Evolutionary conservation across 139 green algal species (phyloP).

Genomic region (Micractinium sp.): DNA sequence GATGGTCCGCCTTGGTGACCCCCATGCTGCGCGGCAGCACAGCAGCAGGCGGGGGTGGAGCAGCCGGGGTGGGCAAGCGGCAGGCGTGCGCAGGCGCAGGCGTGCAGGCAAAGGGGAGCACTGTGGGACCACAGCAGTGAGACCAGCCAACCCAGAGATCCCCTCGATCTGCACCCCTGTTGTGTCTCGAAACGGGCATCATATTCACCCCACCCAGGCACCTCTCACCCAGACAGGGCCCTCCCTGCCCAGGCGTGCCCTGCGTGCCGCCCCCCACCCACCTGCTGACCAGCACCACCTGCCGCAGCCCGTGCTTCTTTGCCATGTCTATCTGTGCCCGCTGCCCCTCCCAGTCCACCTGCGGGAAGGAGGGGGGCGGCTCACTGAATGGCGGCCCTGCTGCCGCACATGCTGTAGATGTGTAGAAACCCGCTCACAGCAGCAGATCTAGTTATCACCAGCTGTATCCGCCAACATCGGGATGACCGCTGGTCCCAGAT

Average conservation of each 20-base stretch:
- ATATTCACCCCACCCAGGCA: not conserved
- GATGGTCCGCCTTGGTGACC: conserved; percentile 31
- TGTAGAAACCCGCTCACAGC: no score
- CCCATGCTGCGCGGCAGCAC: conserved; percentile 50
- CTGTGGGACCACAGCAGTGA: no score
- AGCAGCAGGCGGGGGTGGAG: not conserved
- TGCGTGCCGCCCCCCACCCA: not conserved
- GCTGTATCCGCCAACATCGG: not conserved
- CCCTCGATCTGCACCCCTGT: not conserved
- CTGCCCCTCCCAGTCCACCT: conserved; percentile 23
- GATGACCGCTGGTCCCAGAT: no score
- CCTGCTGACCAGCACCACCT: conserved; percentile 55
- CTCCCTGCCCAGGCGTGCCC: no score
- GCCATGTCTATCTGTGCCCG: conserved; percentile 57
- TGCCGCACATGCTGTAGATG: no score
- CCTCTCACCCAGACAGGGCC: not conserved
- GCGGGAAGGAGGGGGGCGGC: not conserved
- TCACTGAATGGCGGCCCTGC: not conserved
- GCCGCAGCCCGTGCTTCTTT: conserved; percentile 30
- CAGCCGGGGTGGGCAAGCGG: not conserved
- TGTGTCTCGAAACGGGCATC: not conserved
- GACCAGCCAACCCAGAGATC: no score
- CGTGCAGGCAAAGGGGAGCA: not conserved
- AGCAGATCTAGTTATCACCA: no score
- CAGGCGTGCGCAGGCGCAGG: not conserved